Evolutionary conservation across 257 asterid species (phyloP), one percentile per base, ranked within the genome.

Genomic region (Gynochthodes officinalis): DNA sequence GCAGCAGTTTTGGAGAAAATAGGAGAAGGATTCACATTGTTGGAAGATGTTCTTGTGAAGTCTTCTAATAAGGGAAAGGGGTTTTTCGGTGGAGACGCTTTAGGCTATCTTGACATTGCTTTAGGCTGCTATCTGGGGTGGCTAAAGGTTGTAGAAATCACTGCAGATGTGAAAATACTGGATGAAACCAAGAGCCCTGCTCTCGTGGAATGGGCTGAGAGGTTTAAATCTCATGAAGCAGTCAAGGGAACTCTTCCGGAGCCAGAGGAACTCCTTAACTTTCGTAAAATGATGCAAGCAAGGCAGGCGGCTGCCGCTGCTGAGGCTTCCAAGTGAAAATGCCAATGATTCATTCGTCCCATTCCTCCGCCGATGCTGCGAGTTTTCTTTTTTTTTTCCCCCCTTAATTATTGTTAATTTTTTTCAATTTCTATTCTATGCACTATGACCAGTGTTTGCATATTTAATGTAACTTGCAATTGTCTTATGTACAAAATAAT

Each of bases 101-200:
- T 86, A 21, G 90, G 85, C 14, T 82, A 64, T 52, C 50, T 86
- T 4, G 90, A 88, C 67, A 79, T 88, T 40, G 83, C 73, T 6
- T 72, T 85, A n/a, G 93, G 93, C 8, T 57, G 79, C 71, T 71
- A 60, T 43, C 53, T 84, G 75, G 80, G 76, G 42, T 80, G 90
- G 89, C 33, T 82, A 14, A 80, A 64, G 71, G 85, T 69, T 14
- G 52, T 59, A 1, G 87, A 84, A 71, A 58, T 21, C 21, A 14
- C 77, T 11, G 30, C 42, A 14, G 70, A 52, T 7, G 64, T 66
- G 1, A 58, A 75, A 11, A 32, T 84, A 42, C 23, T 88, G 30
- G 88, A 79, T 44, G 85, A 69, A 39, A 30, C 42, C 28, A 82
- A 80, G 81, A 70, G 73, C 4, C 86, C 89, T 35, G 25, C n/a